Evolutionary conservation across 2,329 filamentous ascomycete species (phyloP).

Genomic region (Fusarium illudens): DNA sequence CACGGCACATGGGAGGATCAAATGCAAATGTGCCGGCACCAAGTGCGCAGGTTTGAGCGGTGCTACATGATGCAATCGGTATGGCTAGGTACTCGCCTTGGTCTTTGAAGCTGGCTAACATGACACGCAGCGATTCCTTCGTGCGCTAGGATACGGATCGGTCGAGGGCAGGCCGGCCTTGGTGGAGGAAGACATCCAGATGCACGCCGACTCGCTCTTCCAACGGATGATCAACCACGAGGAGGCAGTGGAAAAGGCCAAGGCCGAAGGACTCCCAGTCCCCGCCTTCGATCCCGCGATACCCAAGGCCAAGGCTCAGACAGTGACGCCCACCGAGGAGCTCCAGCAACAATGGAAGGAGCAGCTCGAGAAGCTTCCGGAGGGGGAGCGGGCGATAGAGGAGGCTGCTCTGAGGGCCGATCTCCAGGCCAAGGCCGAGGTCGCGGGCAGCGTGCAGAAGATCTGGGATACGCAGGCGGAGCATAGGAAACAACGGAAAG

Average conservation of each 20-base stretch:
- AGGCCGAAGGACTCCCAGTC: conserved; percentile 64
- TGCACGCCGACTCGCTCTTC: conserved; percentile 93
- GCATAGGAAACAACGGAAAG: conserved; percentile 58
- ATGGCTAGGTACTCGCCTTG: conserved; percentile 40
- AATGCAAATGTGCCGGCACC: conserved; percentile 81
- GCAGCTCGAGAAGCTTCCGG: conserved; percentile 65
- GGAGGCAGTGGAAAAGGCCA: conserved; percentile 73
- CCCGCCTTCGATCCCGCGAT: conserved; percentile 69
- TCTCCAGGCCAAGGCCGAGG: conserved; percentile 65
- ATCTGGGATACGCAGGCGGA: conserved; percentile 57
- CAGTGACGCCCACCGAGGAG: conserved; percentile 51
- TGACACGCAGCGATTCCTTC: conserved; percentile 76
- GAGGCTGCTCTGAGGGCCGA: conserved; percentile 71
- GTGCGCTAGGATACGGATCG: conserved; percentile 86
- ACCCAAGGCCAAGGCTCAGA: conserved; percentile 43
- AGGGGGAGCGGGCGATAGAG: conserved; percentile 68
- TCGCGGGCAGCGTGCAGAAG: conserved; percentile 65
- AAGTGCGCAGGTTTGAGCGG: conserved; percentile 80
- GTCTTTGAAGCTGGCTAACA: conserved; percentile 11
- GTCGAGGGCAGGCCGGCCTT: conserved; percentile 69
- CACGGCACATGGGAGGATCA: conserved; percentile 72
- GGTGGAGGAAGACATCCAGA: conserved; percentile 88
- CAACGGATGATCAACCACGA: conserved; percentile 89
- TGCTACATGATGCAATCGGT: conserved; percentile 92
- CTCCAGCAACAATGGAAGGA: conserved; percentile 62